Evolutionary conservation across 2,329 filamentous ascomycete species (phyloP).

Genomic region (Mariannaea sp.): DNA sequence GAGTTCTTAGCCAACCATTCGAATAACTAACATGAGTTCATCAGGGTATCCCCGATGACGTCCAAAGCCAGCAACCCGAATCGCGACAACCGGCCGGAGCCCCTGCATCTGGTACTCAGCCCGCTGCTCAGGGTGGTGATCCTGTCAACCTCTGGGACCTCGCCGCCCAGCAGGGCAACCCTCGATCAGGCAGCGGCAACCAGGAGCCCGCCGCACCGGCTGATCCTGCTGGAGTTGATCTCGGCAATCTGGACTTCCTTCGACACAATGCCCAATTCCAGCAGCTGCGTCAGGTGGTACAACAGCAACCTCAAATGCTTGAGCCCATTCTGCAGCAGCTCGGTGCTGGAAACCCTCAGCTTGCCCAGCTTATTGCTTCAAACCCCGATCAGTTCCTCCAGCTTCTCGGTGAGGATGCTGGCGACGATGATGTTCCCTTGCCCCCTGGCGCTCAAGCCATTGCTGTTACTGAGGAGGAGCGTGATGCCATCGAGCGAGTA

Average conservation of each 20-base stretch:
- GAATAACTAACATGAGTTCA: slow-evolving; percentile 19
- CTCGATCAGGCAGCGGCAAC: slow-evolving; percentile 50
- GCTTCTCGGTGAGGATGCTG: slow-evolving; percentile 84
- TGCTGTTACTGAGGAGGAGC: slow-evolving; percentile 91
- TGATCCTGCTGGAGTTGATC: slow-evolving; percentile 56
- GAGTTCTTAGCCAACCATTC: slow-evolving; percentile 2
- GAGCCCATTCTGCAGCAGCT: slow-evolving; percentile 98
- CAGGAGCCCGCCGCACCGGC: slow-evolving; percentile 48
- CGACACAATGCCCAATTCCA: slow-evolving; percentile 97
- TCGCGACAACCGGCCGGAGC: slow-evolving; percentile 48
- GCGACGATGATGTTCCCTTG: slow-evolving; percentile 75
- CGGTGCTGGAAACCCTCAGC: slow-evolving; percentile 89
- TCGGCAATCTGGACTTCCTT: slow-evolving; percentile 88
- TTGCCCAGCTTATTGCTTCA: slow-evolving; percentile 88
- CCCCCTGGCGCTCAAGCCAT: slow-evolving; percentile 90
- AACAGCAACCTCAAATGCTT: slow-evolving; percentile 97
- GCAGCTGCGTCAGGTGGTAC: slow-evolving; percentile 93
- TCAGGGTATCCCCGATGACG: slow-evolving; percentile 87
- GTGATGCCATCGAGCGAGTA: slow-evolving; percentile 95
- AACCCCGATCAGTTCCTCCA: slow-evolving; percentile 94
- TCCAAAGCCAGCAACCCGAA: slow-evolving; percentile 70
- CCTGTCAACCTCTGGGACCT: slow-evolving; percentile 92
- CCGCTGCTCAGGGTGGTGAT: slow-evolving; percentile 56
- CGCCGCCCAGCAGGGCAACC: slow-evolving; percentile 73
- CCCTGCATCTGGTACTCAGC: slow-evolving; percentile 45